Percentiles rank a stretch among this genome's conserved stretches.
These are phyloP conservation scores for Nyssa sinensis DNA, from an alignment of 148 eudicot genomes.

Conservation along the genomic window DNA sequence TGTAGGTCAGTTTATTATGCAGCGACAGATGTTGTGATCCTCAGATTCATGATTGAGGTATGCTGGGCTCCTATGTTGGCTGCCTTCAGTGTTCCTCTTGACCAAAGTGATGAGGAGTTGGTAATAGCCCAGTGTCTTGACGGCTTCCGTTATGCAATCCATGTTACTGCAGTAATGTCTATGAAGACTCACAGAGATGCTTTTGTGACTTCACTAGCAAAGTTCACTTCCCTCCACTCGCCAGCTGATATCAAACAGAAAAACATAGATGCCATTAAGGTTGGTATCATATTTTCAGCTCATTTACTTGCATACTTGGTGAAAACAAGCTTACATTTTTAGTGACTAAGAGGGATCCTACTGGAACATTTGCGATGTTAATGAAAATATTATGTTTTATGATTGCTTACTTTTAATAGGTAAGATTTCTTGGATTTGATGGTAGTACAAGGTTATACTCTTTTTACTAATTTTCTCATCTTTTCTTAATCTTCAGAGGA, in stretches of 20 bases:
- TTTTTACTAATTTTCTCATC: no score
- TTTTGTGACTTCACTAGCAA: constrained; percentile 80
- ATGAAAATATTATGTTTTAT: neutral
- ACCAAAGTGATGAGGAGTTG: constrained; percentile 88
- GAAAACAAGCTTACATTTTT: neutral
- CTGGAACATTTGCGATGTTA: neutral
- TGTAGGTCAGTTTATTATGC: constrained; percentile 99
- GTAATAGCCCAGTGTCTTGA: constrained; percentile 81
- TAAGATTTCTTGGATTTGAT: neutral
- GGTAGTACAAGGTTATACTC: neutral
- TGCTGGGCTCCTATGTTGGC: constrained; percentile 99
- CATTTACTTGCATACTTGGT: neutral
- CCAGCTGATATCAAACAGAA: constrained; percentile 96
- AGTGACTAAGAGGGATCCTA: neutral
- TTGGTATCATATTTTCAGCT: constrained; percentile 33
- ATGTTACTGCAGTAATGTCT: constrained; percentile 96
- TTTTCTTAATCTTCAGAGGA: no score
- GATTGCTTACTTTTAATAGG: neutral
- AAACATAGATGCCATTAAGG: constrained; percentile 95
- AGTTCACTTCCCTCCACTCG: constrained; percentile 86
- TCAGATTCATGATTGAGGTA: constrained; percentile 95
- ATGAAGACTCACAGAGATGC: constrained; percentile 99
- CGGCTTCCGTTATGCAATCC: constrained; percentile 90
- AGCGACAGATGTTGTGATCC: constrained; percentile 92
- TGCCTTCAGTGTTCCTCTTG: constrained; percentile 99